Evolutionary conservation across 2,329 filamentous ascomycete genomes (phyloP).

Genomic region (Beauveria brongniartii): DNA sequence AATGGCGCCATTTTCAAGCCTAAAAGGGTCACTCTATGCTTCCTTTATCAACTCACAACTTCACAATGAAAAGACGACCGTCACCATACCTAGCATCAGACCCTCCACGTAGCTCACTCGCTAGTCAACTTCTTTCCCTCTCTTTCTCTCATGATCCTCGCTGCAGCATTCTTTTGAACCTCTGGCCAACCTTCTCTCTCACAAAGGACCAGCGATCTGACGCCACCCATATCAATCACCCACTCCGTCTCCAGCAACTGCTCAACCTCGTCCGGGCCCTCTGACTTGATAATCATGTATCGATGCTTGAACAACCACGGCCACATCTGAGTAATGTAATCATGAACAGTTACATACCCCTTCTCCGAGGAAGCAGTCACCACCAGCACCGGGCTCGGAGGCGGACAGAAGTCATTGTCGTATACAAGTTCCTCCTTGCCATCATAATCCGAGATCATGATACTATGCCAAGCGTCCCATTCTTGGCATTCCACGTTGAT

Average conservation of each 20-base stretch:
- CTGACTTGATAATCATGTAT: conserved; percentile 2
- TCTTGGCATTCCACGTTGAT: neutral
- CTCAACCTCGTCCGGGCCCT: neutral
- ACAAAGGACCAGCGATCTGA: neutral
- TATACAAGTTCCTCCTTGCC: neutral
- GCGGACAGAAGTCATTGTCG: neutral
- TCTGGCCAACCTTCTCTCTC: neutral
- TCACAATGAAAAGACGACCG: no score
- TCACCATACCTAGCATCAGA: no score
- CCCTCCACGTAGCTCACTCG: neutral
- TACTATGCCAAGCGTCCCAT: conserved; percentile 1
- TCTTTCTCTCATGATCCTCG: neutral
- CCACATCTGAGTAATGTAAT: conserved; percentile 3
- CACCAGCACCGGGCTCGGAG: neutral
- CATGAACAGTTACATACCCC: conserved; percentile 1
- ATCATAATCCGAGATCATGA: neutral
- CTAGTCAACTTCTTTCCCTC: neutral
- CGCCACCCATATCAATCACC: neutral
- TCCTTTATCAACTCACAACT: no score
- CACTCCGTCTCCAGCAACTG: neutral
- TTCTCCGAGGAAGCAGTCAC: conserved; percentile 1
- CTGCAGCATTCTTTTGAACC: neutral
- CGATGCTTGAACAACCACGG: conserved; percentile 1
- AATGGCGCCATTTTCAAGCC: no score
- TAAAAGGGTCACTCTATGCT: no score